Evolutionary conservation across 2,329 filamentous ascomycete genomes (phyloP), one percentile per base, ranked within the genome.

Genomic region (Venturia pyrina): DNA sequence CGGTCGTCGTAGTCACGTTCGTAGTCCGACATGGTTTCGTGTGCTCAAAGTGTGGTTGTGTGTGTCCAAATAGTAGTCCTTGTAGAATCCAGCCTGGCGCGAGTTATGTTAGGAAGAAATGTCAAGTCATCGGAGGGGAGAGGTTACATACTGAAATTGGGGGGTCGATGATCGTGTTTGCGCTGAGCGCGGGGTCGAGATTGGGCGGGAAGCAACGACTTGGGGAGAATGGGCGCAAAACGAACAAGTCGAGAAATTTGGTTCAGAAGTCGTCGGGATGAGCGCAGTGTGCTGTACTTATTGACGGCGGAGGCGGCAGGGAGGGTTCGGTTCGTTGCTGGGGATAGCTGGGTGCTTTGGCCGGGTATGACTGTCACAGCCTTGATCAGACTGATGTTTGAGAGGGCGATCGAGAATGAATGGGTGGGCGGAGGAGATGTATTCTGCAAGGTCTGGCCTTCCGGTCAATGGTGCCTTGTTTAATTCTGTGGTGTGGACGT

Each of bases 11-110:
- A 78, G 72, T 81, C 77, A 56, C 50, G 50, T 32, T 56, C 53
- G 76, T 82, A 82, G 70, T 79, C 75, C 67, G 79, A 81, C 80
- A 82, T 82, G 53, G 32, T 4, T 8, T 10, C 28, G 48, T 24
- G 63, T 32, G 41, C 46, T 64, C 62, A 53, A 46, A 62, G 37
- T 46, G 37, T 43, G 21, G 21, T 62, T 21, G 19, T 44, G 57
- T 19, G 37, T 43, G 60, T 62, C 60, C 53, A 59, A 37, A n/a
- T 59, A 59, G 53, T 59, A 3, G 28, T 59, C 17, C 15, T 37
- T 2, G 15, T 34, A 15, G 5, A 21, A 37, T 59, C 32, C 53
- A 59, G 53, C 53, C 53, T 59, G 53, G 40, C 17, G 32, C 53
- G 53, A 37, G 21, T 37, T 37, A 21, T 59, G 53, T 59, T 59